Base-by-base conservation (phyloP, 208 protist genomes). In the Leishmania major region DNA sequence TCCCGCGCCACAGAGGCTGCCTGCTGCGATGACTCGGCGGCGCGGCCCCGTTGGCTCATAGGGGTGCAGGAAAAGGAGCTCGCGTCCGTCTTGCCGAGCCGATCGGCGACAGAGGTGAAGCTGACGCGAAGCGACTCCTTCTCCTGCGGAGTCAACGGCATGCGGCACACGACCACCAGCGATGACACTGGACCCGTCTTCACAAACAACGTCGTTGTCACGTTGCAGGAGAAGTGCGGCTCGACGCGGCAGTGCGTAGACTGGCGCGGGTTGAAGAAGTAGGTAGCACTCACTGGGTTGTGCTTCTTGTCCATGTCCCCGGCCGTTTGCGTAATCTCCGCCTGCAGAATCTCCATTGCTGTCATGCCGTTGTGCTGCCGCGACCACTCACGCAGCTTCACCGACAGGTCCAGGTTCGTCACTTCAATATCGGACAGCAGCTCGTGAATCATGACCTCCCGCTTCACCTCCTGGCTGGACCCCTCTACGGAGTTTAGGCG, bases 181-280 rank as follows among this genome's bases (percentile, higher is more conserved):
- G 83, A 86, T 2, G 83, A 82, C 28, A 86, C 83, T 0, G 83
- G 78, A 0, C 64, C 78, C 28, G 69, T 53, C 31, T 77, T 80
- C 1, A 67, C 75, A 15, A 69, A 73, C 62, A 86, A 37, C 64
- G 83, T 71, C 25, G 83, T 86, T 0, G 83, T 86, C 7, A 59
- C 53, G 78, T 86, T 86, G 72, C 83, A 79, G 2, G 77, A 82
- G 7, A 47, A 69, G 78, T 86, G 83, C 43, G 83, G 73, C 66
- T 80, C 83, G n/a, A 86, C 66, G 15, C 35, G 47, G 78, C 62
- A 78, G 66, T 81, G 74, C 15, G 77, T 81, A n/a, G 81, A 82
- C 72, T 84, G 75, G 64, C 87, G 84, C 28, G 84, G 80, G 67
- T 90, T 85, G 77, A 86, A 90, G 59, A 90, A 88, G 78, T 82